Conservation (phyloP, 2,329 filamentous ascomycete species). For the Trichoderma sp. region DNA sequence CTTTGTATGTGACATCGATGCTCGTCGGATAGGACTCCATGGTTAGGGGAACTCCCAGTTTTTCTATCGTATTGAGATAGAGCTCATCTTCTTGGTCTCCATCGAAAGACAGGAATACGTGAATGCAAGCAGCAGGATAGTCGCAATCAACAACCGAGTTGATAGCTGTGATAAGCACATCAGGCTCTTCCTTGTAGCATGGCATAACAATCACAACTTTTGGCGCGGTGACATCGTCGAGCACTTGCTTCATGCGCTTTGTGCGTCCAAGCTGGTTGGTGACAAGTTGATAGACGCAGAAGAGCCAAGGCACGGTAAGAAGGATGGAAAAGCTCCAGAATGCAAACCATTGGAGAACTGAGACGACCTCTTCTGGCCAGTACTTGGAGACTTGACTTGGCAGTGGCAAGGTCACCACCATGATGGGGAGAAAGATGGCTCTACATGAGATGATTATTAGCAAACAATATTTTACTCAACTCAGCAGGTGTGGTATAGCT, state of each 20-base stretch:
- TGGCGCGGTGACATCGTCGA: constrained; percentile 83
- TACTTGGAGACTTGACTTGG: constrained; percentile 69
- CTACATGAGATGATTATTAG: constrained; percentile 44
- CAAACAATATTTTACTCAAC: not conserved
- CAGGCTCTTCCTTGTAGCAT: constrained; percentile 88
- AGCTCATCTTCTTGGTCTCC: constrained; percentile 86
- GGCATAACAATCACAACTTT: constrained; percentile 98
- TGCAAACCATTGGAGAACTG: constrained; percentile 85
- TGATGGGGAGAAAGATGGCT: constrained; percentile 84
- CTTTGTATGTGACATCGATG: constrained; percentile 84
- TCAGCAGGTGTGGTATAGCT: not conserved
- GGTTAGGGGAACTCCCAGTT: constrained; percentile 77
- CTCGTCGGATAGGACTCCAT: constrained; percentile 80
- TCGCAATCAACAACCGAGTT: constrained; percentile 93
- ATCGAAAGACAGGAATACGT: constrained; percentile 94
- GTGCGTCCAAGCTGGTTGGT: constrained; percentile 81
- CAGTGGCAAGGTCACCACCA: constrained; percentile 88
- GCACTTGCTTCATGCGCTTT: constrained; percentile 77
- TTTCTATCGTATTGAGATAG: constrained; percentile 82
- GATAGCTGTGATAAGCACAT: constrained; percentile 79
- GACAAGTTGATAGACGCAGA: constrained; percentile 89
- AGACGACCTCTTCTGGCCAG: constrained; percentile 70
- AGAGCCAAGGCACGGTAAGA: constrained; percentile 85
- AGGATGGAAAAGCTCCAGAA: constrained; percentile 91
- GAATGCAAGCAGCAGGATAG: constrained; percentile 88